phyloP scores from a whole-genome alignment of 139 green algal genomes.

The Chlamydomonas asymmetrica region DNA sequence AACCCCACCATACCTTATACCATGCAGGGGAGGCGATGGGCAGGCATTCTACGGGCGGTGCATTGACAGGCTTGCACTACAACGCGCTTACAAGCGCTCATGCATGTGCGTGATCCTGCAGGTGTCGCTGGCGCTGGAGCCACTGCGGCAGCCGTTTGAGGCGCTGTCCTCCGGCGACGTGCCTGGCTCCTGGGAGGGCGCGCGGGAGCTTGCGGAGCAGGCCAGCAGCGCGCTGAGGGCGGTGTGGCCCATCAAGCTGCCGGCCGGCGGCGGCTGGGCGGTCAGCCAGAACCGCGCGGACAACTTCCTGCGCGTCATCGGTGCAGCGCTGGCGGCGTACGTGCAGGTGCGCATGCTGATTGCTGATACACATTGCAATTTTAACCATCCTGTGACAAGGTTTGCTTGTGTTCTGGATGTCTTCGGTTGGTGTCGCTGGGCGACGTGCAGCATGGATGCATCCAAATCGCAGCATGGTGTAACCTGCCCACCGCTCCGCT shows the following conservation, averaged over 20 bases:
- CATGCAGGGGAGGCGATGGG: too few species aligned
- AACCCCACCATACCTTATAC: too few species aligned
- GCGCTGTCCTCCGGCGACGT: constrained; percentile 22
- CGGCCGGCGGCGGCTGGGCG: constrained; percentile 39
- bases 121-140: constrained; percentile 39
- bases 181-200: constrained; percentile 43
- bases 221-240: constrained; percentile 30
- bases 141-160: constrained; percentile 25
- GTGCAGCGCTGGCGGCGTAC: constrained; percentile 34
- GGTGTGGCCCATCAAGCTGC: constrained; percentile 43
- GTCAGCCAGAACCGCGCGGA: constrained; percentile 44
- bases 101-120: too few species aligned
- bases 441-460: too few species aligned
- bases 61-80: too few species aligned
- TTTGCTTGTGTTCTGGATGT: too few species aligned
- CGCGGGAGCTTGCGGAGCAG: constrained; percentile 43
- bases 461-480: too few species aligned
- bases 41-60: too few species aligned
- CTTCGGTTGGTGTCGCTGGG: too few species aligned
- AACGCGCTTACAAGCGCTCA: too few species aligned
- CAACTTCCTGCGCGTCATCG: constrained; percentile 45
- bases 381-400: constrained; percentile 16
- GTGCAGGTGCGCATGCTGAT: constrained; percentile 38
- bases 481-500: too few species aligned
- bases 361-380: constrained; percentile 13